Conservation (phyloP, 2,329 filamentous ascomycete genomes). For the Calycina herbarum region DNA sequence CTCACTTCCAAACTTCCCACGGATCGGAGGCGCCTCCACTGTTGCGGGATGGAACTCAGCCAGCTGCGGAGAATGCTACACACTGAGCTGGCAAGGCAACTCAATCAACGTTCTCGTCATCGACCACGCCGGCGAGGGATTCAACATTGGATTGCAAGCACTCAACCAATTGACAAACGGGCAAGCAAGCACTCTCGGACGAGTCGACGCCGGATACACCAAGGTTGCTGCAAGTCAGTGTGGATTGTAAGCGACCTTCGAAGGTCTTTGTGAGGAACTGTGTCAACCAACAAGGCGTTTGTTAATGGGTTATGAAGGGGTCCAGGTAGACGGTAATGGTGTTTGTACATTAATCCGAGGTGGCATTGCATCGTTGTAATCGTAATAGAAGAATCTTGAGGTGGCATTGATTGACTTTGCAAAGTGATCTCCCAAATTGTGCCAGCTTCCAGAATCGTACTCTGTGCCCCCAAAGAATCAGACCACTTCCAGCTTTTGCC, state of each 20-base stretch:
- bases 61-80: conserved; percentile 62
- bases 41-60: conserved; percentile 54
- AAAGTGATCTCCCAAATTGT: not conserved
- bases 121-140: conserved; percentile 50
- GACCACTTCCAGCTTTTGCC: too few relatives aligned
- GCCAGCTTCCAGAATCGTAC: not conserved
- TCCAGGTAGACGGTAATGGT: not conserved
- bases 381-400: not conserved
- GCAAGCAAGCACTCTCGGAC: conserved; percentile 50
- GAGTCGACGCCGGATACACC: conserved; percentile 50
- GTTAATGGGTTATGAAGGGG: not conserved
- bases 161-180: conserved; percentile 57
- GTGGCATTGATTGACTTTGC: not conserved
- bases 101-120: conserved; percentile 57
- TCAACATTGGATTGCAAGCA: conserved; percentile 58
- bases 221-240: conserved; percentile 49
- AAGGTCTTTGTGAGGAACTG: not conserved
- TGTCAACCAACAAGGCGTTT: not conserved
- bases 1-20: conserved; percentile 51
- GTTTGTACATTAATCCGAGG: not conserved
- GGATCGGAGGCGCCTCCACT: conserved; percentile 54
- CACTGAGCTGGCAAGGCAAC: conserved; percentile 51
- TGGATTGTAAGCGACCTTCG: conserved; percentile 36
- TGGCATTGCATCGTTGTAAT: not conserved
- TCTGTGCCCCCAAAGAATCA: too few relatives aligned